These are phyloP conservation scores for Dryas octopetala DNA, from an alignment of 306 rosid genomes.

Conservation along the genomic window DNA sequence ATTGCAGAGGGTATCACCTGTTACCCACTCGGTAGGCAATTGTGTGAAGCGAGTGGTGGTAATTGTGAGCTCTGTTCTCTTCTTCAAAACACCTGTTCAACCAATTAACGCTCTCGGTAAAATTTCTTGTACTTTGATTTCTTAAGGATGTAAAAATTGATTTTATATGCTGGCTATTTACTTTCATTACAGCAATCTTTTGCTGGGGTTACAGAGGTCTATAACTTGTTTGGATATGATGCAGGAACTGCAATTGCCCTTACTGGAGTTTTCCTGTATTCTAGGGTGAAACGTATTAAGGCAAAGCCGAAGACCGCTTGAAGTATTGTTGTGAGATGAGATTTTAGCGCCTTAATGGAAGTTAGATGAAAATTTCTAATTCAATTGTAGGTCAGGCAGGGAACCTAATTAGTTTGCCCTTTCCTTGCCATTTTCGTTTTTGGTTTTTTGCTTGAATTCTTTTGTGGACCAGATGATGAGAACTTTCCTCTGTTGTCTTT, in stretches of 20 bases:
- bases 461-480: background rate
- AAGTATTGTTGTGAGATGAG: constrained; percentile 18
- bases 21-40: constrained; percentile 89
- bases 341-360: constrained; percentile 32
- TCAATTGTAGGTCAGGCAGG: constrained; percentile 38
- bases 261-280: constrained; percentile 88
- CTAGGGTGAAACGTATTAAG: constrained; percentile 80
- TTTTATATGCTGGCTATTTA: background rate
- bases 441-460: background rate
- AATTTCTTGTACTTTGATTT: constrained; percentile 13
- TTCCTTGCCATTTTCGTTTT: background rate
- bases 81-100: constrained; percentile 86
- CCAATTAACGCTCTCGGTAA: constrained; percentile 81
- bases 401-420: background rate
- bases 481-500: background rate
- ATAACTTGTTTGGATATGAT: constrained; percentile 9
- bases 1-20: constrained; percentile 92
- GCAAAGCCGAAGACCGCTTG: constrained; percentile 74
- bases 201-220: background rate
- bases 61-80: constrained; percentile 87
- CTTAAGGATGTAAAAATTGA: background rate
- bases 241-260: constrained; percentile 93
- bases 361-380: constrained; percentile 19
- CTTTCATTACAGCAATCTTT: background rate
- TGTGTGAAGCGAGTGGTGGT: constrained; percentile 96